Evolutionary conservation across 192 early-diverging fungal species (phyloP), one percentile per base, ranked within the genome.

Genomic region (Backusella australiensis): DNA sequence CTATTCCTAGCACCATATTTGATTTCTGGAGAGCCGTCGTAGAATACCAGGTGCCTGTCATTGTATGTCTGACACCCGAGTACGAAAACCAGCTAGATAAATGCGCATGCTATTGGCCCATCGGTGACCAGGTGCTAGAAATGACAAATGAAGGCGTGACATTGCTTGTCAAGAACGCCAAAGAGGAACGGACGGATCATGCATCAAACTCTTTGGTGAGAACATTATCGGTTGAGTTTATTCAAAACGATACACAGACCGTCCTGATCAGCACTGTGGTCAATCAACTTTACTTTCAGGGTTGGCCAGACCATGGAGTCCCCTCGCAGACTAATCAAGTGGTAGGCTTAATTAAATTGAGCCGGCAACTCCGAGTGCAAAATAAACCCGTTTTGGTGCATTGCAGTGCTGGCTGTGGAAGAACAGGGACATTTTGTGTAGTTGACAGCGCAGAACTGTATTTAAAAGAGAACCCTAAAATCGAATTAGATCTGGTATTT

Each of bases 21-120:
- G 95, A 94, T 71, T 98, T 99, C 81, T 99, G 97, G 97, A 86
- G 86, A 76, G 96, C 97, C 95, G 84, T 94, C 5, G 88, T 89
- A 86, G 94, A 99, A 78, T 91, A 96, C 42, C 75, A 86, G 36
- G 78, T 85, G 3, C 75, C 82, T 2, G 90, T 99, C 7, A 90
- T 99, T 73, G 95, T 97, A 2, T 96, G 96, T 90, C 83, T 99
- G 74, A 96, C 96, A 6, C 80, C 83, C 9, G 94, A 95, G 77
- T 86, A 87, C 19, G 92, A 95, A 76, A 85, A 85, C 52, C 87
- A 92, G 5, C 82, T 88, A 36, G 74, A 84, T 8, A 98, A 98
- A 78, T 97, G 94, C 71, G 88, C 92, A 71, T 88, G 88, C 23
- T 99, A 98, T 79, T 98, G 97, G 96, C 96, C 97, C 11, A 35